phyloP scores from a whole-genome alignment of 805 yeast genomes.

The Starmera pachycereana region DNA sequence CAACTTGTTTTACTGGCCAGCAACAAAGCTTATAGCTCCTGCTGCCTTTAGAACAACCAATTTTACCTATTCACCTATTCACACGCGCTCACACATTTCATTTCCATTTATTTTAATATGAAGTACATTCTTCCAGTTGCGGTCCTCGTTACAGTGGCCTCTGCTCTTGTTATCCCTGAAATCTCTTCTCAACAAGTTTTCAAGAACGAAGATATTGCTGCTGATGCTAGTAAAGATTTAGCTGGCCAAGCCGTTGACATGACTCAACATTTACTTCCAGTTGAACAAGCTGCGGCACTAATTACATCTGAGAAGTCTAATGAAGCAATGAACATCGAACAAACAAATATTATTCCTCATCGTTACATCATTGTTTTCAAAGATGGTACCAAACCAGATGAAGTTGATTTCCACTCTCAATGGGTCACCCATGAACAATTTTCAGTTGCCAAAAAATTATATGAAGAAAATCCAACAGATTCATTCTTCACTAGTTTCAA shows the following conservation, averaged over 20 bases:
- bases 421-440: slow-evolving; percentile 50
- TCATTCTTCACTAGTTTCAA: slow-evolving; percentile 26
- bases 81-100: too few relatives aligned
- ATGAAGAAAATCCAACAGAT: slow-evolving; percentile 23
- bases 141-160: slow-evolving; percentile 28
- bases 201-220: slow-evolving; percentile 7
- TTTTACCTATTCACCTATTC: too few relatives aligned
- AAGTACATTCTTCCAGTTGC: slow-evolving; percentile 19
- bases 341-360: slow-evolving; percentile 43
- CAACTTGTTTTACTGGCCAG: too few relatives aligned
- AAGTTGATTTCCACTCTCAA: slow-evolving; percentile 53
- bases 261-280: slow-evolving; percentile 6
- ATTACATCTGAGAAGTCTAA: slow-evolving; percentile 31
- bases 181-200: slow-evolving; percentile 31
- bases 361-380: slow-evolving; percentile 84
- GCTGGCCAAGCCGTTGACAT: slow-evolving; percentile 13
- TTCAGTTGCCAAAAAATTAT: slow-evolving; percentile 27
- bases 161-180: slow-evolving; percentile 57
- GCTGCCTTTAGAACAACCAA: too few relatives aligned
- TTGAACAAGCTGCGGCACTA: slow-evolving; percentile 32
- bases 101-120: too few relatives aligned
- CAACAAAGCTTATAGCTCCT: too few relatives aligned
- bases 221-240: slow-evolving; percentile 4
- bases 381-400: slow-evolving; percentile 42
- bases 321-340: neutral